A percentile compares a stretch with the other conserved stretches of the same genome.
Evolutionary conservation across 2,329 filamentous ascomycete genomes (phyloP).

Genomic region (Alternaria ethzedia): DNA sequence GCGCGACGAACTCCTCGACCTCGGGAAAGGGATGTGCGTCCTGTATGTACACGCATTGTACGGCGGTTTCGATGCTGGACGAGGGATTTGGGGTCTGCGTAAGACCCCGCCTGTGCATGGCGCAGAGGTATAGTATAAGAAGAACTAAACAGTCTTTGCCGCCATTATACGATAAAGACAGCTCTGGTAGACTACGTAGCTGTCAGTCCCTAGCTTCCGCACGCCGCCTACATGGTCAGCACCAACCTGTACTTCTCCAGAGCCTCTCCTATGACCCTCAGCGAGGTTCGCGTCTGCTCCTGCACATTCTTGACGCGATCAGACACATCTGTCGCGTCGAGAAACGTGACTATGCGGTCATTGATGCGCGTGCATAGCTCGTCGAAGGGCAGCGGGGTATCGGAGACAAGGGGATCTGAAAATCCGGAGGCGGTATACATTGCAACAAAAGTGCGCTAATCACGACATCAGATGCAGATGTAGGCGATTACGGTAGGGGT

Average conservation of each 20-base stretch:
- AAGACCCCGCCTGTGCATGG: constrained; percentile 53
- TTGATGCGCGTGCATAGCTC: constrained; percentile 60
- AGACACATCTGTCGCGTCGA: constrained; percentile 64
- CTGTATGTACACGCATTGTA: constrained; percentile 90
- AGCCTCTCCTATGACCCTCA: constrained; percentile 77
- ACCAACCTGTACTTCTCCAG: constrained; percentile 76
- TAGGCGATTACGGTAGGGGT: constrained; percentile 16
- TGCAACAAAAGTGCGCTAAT: constrained; percentile 40
- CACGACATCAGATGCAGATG: constrained; percentile 42
- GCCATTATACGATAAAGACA: constrained; percentile 95
- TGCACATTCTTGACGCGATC: constrained; percentile 70
- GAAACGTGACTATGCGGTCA: constrained; percentile 68
- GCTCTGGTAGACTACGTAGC: constrained; percentile 68
- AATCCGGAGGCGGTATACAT: constrained; percentile 44
- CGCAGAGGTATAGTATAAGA: constrained; percentile 81
- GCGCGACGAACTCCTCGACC: constrained; percentile 82
- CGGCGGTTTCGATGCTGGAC: constrained; percentile 44
- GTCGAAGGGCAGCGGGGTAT: constrained; percentile 55
- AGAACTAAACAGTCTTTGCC: constrained; percentile 97
- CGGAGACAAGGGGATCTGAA: constrained; percentile 46
- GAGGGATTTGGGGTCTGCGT: constrained; percentile 27
- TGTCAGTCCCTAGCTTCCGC: constrained; percentile 24
- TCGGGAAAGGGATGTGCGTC: constrained; percentile 82
- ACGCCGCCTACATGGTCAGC: constrained; percentile 1
- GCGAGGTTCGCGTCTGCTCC: constrained; percentile 72